Conservation (phyloP, 768 basidiomycete species). For the Melanogaster broomeanus region DNA sequence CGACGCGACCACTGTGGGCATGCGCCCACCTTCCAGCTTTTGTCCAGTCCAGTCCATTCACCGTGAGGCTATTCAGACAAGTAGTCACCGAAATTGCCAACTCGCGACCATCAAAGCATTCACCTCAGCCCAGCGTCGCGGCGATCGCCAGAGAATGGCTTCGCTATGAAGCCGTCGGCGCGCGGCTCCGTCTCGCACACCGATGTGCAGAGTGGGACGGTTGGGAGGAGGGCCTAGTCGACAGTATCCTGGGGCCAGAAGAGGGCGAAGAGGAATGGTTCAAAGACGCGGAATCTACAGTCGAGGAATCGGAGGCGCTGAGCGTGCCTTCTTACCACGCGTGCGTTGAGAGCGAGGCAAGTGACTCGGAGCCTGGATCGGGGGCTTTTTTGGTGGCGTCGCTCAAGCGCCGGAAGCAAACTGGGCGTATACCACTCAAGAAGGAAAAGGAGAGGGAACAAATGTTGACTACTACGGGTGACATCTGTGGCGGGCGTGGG, state of each 20-base stretch:
- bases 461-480: slow-evolving; percentile 69
- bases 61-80: slow-evolving; percentile 67
- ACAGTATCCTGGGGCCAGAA: slow-evolving; percentile 71
- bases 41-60: slow-evolving; percentile 76
- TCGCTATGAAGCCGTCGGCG: slow-evolving; percentile 65
- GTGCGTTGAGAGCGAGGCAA: neutral
- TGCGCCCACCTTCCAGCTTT: slow-evolving; percentile 82
- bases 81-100: slow-evolving; percentile 52
- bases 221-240: slow-evolving; percentile 85
- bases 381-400: slow-evolving; percentile 24
- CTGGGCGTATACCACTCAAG: slow-evolving; percentile 52
- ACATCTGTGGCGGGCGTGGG: slow-evolving; percentile 77
- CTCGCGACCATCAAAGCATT: slow-evolving; percentile 19
- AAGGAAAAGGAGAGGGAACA: slow-evolving; percentile 69
- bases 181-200: slow-evolving; percentile 72
- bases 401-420: slow-evolving; percentile 36
- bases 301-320: slow-evolving; percentile 16
- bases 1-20: slow-evolving; percentile 82
- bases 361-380: slow-evolving; percentile 16
- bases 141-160: slow-evolving; percentile 70
- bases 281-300: slow-evolving; percentile 36
- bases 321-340: slow-evolving; percentile 10
- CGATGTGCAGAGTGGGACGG: slow-evolving; percentile 88
- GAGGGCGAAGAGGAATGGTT: slow-evolving; percentile 77
- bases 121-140: slow-evolving; percentile 33